Conservation (phyloP, 192 early-diverging fungal species). For the Borealophlyctis nickersoniae region DNA sequence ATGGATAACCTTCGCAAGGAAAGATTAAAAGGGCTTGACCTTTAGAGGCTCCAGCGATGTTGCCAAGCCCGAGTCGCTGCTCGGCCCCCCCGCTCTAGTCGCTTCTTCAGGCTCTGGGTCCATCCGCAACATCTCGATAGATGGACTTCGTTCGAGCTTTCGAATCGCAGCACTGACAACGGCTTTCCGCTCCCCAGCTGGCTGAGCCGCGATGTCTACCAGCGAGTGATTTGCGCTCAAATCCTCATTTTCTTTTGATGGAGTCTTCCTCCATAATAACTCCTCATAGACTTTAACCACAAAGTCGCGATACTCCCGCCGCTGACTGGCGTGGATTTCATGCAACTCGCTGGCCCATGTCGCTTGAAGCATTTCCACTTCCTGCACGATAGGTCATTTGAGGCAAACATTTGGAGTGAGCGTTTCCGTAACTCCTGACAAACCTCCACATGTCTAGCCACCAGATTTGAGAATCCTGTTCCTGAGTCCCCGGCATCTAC, state of each 20-base stretch:
- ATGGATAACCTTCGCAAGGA: neutral
- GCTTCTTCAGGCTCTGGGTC: no score
- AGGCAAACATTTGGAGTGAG: constrained; percentile 4
- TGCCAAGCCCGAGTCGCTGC: no score
- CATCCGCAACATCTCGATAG: constrained; percentile 15
- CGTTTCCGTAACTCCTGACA: neutral
- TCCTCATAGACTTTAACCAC: constrained; percentile 30
- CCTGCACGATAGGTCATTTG: constrained; percentile 13
- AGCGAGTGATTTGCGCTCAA: no score
- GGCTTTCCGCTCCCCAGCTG: neutral
- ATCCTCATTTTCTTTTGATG: neutral
- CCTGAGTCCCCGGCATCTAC: neutral
- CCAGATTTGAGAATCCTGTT: constrained; percentile 3
- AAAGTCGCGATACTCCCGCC: constrained; percentile 30
- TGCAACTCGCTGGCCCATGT: constrained; percentile 26
- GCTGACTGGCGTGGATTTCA: constrained; percentile 19
- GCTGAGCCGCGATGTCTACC: no score
- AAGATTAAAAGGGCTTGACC: no score
- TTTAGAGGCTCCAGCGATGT: neutral
- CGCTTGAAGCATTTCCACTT: constrained; percentile 29
- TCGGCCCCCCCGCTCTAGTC: no score
- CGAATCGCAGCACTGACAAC: constrained; percentile 9
- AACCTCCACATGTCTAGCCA: neutral
- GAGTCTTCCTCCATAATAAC: neutral
- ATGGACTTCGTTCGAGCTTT: constrained; percentile 17